Evolutionary conservation across 2,329 filamentous ascomycete species (phyloP).

Genomic region (Diaporthe sp.): DNA sequence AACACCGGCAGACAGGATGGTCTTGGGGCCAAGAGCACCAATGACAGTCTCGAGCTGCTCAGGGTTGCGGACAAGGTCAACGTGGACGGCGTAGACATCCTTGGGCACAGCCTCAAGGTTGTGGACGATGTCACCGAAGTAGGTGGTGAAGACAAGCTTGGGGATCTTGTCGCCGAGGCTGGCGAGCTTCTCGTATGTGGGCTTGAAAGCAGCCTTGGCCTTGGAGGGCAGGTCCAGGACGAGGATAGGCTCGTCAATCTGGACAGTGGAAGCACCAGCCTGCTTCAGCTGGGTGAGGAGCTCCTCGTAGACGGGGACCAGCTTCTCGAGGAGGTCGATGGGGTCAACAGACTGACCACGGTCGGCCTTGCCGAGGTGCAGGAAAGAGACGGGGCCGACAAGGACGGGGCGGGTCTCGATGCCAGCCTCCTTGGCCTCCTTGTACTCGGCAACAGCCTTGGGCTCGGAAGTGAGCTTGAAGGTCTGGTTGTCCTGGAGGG

Average conservation of each 20-base stretch:
- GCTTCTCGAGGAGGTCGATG: slow-evolving; percentile 93
- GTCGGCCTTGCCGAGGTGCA: slow-evolving; percentile 97
- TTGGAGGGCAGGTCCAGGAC: slow-evolving; percentile 93
- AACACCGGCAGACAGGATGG: slow-evolving; percentile 93
- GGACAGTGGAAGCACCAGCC: slow-evolving; percentile 94
- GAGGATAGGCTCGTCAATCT: slow-evolving; percentile 98
- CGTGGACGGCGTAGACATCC: slow-evolving; percentile 86
- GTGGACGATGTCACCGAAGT: slow-evolving; percentile 99
- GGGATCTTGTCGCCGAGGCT: slow-evolving; percentile 84
- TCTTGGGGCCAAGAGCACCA: slow-evolving; percentile 86
- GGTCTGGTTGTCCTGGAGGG: slow-evolving; percentile 94
- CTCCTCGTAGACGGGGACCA: slow-evolving; percentile 94
- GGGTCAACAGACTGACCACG: slow-evolving; percentile 93
- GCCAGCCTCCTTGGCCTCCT: slow-evolving; percentile 97
- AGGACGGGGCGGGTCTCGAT: slow-evolving; percentile 94
- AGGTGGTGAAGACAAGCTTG: slow-evolving; percentile 92
- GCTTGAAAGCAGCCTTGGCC: slow-evolving; percentile 98
- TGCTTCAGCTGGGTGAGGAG: slow-evolving; percentile 94
- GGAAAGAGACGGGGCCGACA: slow-evolving; percentile 96
- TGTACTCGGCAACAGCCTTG: slow-evolving; percentile 95
- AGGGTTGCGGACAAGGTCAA: slow-evolving; percentile 97
- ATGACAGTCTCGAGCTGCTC: slow-evolving; percentile 94
- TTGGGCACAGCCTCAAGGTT: slow-evolving; percentile 92
- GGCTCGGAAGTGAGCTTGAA: slow-evolving; percentile 91
- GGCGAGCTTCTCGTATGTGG: slow-evolving; percentile 91